Evolutionary conservation across 2,329 filamentous ascomycete genomes (phyloP), one percentile per base, ranked within the genome.

Genomic region (Scopulariopsis brevicaulis): DNA sequence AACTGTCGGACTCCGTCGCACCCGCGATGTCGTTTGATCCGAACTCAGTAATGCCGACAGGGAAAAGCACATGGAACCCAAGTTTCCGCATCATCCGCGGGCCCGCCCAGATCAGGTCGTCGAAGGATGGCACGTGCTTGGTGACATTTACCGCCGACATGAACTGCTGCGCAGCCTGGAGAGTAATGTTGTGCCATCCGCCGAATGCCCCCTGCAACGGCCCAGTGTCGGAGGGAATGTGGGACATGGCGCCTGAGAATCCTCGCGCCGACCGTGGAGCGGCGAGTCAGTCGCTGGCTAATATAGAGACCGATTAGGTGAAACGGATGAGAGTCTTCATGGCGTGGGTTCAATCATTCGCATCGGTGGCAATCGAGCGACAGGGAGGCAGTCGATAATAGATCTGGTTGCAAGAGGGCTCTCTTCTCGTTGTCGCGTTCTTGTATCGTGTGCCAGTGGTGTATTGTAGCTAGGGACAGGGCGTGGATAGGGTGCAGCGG

Each of bases 21-120:
- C n/a, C 20, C 46, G 46, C 11, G 20, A 50, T 10, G 20, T 6
- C 12, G 20, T 12, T 22, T 22, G 46, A 20, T 3, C 14, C 64
- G 82, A 81, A 77, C 64, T 78, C 75, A 65, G 86, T 83, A 56
- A 86, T 71, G 57, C 79, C 75, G 63, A 88, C 84, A 14, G 81
- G 76, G 37, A 81, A 70, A 40, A 79, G 73, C 59, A 84, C 77
- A 63, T 86, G 80, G n/a, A 80, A 82, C 55, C 85, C 83, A 43
- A 87, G 77, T 68, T 82, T 85, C 70, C 80, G 84, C 35, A 89
- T 78, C 66, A 91, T 83, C 59, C 87, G 79, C 55, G 87, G 87
- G 4, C 87, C 80, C 20, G 82, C 86, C 69, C 83, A 77, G 62
- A 89, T 77, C 54, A 92, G 73, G 65, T 90, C 86, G 68, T 82